Percentiles rank a stretch among this genome's conserved stretches.
phyloP scores from a whole-genome alignment of 2,329 filamentous ascomycete genomes.

The Venturia aucupariae region DNA sequence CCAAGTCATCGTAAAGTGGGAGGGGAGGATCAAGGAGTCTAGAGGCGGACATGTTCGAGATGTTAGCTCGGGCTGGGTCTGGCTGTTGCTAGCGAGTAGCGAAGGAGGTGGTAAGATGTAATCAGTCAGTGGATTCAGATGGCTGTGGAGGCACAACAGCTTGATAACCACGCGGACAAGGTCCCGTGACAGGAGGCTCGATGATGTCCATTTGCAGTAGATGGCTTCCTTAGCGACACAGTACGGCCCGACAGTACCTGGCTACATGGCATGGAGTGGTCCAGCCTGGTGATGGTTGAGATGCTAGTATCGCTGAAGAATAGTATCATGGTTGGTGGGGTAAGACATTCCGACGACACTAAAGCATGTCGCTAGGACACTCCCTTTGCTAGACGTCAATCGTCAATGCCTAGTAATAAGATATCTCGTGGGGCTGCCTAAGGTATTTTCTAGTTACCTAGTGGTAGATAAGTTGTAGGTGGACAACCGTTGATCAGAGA shows the following conservation, averaged over 20 bases:
- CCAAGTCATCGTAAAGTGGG: not conserved
- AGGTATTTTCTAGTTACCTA: no score
- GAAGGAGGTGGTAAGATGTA: not conserved
- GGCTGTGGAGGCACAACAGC: not conserved
- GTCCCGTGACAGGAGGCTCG: not conserved
- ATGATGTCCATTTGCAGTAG: not conserved
- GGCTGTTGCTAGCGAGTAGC: not conserved
- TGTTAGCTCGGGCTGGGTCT: not conserved
- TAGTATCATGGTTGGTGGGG: not conserved
- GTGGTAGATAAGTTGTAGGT: no score
- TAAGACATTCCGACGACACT: not conserved
- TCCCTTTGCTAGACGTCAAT: not conserved
- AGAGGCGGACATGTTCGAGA: not conserved
- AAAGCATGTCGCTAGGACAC: not conserved
- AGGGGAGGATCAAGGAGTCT: not conserved
- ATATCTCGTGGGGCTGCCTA: not conserved
- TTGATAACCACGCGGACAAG: not conserved
- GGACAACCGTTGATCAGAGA: not conserved
- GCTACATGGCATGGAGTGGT: not conserved
- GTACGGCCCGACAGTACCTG: not conserved
- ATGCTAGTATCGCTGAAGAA: not conserved
- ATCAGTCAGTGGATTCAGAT: not conserved
- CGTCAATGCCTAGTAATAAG: no score
- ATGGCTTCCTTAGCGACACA: not conserved
- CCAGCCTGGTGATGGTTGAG: conserved; percentile 1